Percentiles rank a stretch among this genome's conserved stretches.
These are phyloP conservation scores for Yamagishiella unicocca DNA, from an alignment of 139 green algal species.

Conservation along the genomic window DNA sequence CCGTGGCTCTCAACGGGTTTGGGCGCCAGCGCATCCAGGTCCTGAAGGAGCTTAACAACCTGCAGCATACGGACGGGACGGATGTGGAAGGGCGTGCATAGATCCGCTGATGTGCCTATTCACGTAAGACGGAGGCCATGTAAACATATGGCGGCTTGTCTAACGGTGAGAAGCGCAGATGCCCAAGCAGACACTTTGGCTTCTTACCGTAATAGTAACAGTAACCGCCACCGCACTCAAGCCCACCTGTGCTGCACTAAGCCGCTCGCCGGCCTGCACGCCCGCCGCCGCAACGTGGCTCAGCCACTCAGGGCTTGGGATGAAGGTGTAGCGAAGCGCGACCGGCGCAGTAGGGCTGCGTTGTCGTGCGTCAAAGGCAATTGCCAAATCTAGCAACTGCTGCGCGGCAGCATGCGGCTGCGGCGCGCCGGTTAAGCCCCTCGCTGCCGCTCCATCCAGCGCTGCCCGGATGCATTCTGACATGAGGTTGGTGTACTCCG, in stretches of 20 bases:
- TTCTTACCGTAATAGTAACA: no score
- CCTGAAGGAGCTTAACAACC: slow-evolving; percentile 12
- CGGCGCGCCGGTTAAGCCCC: background rate
- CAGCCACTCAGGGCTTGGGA: slow-evolving; percentile 7
- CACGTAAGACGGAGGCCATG: no score
- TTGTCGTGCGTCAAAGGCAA: slow-evolving; percentile 24
- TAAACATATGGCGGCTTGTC: no score
- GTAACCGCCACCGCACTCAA: no score
- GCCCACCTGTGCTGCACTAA: background rate
- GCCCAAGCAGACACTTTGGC: no score
- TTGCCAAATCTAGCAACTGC: background rate
- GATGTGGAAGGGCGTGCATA: no score
- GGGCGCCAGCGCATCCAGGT: slow-evolving; percentile 19
- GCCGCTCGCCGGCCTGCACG: background rate
- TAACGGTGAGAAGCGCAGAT: no score
- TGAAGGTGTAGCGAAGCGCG: slow-evolving; percentile 29
- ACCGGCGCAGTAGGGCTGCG: background rate
- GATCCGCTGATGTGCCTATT: no score
- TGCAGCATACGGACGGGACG: no score
- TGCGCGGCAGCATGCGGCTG: background rate
- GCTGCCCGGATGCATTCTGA: slow-evolving; percentile 26
- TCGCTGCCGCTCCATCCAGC: background rate
- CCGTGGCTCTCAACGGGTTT: slow-evolving; percentile 7
- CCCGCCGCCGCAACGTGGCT: slow-evolving; percentile 11
- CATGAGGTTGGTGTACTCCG: slow-evolving; percentile 13